These are phyloP conservation scores for Karstenula rhodostoma DNA, from an alignment of 2,329 filamentous ascomycete species.

Conservation along the genomic window DNA sequence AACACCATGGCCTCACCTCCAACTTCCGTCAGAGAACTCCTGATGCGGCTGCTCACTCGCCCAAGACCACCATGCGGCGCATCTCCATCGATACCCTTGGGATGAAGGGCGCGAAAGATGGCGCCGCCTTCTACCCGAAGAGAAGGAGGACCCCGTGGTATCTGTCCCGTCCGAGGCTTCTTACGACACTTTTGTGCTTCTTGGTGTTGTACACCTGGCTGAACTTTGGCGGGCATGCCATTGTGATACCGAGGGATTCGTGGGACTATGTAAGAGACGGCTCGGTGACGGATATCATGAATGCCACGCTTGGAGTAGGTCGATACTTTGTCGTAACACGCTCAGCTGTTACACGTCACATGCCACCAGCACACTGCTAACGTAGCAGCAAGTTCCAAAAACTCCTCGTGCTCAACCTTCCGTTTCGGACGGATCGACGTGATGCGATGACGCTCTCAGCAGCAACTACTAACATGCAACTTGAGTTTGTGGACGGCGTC, in stretches of 20 bases:
- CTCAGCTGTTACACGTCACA: slow-evolving; percentile 54
- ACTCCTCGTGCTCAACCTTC: slow-evolving; percentile 63
- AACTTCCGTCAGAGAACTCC: slow-evolving; percentile 12
- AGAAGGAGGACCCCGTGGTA: slow-evolving; percentile 30
- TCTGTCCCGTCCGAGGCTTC: slow-evolving; percentile 30
- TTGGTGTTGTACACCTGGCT: slow-evolving; percentile 32
- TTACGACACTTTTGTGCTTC: slow-evolving; percentile 36
- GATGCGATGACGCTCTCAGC: slow-evolving; percentile 61
- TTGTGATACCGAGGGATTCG: slow-evolving; percentile 33
- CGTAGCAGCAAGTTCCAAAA: slow-evolving; percentile 57
- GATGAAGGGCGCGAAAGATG: slow-evolving; percentile 29
- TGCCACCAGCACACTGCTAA: slow-evolving; percentile 56
- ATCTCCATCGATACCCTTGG: slow-evolving; percentile 42
- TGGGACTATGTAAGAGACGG: slow-evolving; percentile 34
- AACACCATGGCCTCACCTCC: slow-evolving; percentile 33
- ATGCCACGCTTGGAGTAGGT: slow-evolving; percentile 39
- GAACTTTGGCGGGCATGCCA: slow-evolving; percentile 21
- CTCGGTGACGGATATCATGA: slow-evolving; percentile 34
- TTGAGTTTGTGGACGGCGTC: slow-evolving; percentile 61
- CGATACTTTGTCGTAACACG: slow-evolving; percentile 3
- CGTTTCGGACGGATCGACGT: slow-evolving; percentile 60
- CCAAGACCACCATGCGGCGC: slow-evolving; percentile 29
- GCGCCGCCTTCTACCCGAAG: slow-evolving; percentile 28
- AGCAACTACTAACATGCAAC: slow-evolving; percentile 56
- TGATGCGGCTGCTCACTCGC: slow-evolving; percentile 20